Conservation (phyloP, 768 basidiomycete species). For the Panaeolus papilionaceus region DNA sequence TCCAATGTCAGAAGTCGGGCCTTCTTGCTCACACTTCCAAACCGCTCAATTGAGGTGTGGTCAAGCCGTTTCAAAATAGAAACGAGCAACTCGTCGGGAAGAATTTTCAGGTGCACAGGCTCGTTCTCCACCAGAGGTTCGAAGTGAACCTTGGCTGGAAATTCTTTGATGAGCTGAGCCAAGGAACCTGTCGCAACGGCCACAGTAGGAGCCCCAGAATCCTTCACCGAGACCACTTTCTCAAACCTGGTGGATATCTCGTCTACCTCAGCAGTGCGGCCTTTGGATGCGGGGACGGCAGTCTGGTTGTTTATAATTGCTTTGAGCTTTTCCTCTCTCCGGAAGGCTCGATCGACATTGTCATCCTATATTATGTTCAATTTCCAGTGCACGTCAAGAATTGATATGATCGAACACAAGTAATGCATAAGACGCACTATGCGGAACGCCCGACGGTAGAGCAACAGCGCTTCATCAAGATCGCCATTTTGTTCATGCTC, state of each 20-base stretch:
- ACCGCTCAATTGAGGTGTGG: conserved; percentile 73
- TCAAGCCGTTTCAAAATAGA: conserved; percentile 72
- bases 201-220: conserved; percentile 23
- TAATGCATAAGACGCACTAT: conserved; percentile 41
- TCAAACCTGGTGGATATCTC: conserved; percentile 34
- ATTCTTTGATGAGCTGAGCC: conserved; percentile 52
- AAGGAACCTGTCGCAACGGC: conserved; percentile 46
- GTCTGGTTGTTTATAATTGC: conserved; percentile 38
- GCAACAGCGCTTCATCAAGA: conserved; percentile 73
- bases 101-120: conserved; percentile 55
- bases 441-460: conserved; percentile 85
- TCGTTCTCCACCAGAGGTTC: conserved; percentile 72
- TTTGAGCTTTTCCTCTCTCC: conserved; percentile 57
- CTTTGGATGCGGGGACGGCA: conserved; percentile 14
- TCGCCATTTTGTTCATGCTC: conserved; percentile 75
- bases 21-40: conserved; percentile 75
- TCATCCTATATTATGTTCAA: conserved; percentile 47
- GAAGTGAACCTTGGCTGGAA: conserved; percentile 60
- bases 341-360: conserved; percentile 76
- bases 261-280: conserved; percentile 27
- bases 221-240: conserved; percentile 32
- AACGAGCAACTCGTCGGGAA: conserved; percentile 83
- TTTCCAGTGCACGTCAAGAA: neutral
- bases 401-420: conserved; percentile 12
- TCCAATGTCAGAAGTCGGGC: conserved; percentile 78